Base-by-base conservation (phyloP, 179 eudicot genomes). In the Spinacia oleracea region DNA sequence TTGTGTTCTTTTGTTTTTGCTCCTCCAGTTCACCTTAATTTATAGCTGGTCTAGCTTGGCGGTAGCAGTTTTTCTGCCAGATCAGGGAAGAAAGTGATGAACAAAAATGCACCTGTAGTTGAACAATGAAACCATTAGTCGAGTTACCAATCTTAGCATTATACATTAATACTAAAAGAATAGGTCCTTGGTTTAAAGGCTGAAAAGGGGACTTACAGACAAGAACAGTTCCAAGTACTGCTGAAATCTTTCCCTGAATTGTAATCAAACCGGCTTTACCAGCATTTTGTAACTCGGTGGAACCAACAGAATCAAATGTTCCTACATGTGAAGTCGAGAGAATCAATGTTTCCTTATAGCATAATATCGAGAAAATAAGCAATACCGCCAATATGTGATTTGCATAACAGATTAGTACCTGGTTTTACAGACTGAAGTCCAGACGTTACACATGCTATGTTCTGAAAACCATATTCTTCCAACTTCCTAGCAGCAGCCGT, bases 261-360 rank as follows among this genome's bases (percentile, higher is more conserved):
- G 87, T 86, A 74, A 96, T 89, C 60, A 96, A 83, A 73, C 99
- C 99, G 66, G 94, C 99, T 83, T 96, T 96, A 60, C 99, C 99
- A 45, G 99, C 99, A 83, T 96, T 83, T 88, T 96, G 89, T 72
- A 96, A 83, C 85, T 93, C 98, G 2, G 87, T 91, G 0, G 97
- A 84, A 65, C 99, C 99, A 76, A 91, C 93, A 14, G 97, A 81
- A 21, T 96, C 96, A 72, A 93, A 96, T 21, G 87, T 86, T 69
- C 99, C 99, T 96, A 75, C 51, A 79, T n/a, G 81, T 42, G 3
- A 31, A 42, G 29, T 34, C 9, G n/a, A 7, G 35, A 23, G 15
- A 21, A 35, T n/a, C 12, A n/a, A 0, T 27, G 20, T 45, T 27
- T 38, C 38, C 31, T 55, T 32, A 21, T 5, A 43, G 14, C 16